Evolutionary conservation across 1,139 yeast species (phyloP).

Genomic region (Kazachstania sp.): DNA sequence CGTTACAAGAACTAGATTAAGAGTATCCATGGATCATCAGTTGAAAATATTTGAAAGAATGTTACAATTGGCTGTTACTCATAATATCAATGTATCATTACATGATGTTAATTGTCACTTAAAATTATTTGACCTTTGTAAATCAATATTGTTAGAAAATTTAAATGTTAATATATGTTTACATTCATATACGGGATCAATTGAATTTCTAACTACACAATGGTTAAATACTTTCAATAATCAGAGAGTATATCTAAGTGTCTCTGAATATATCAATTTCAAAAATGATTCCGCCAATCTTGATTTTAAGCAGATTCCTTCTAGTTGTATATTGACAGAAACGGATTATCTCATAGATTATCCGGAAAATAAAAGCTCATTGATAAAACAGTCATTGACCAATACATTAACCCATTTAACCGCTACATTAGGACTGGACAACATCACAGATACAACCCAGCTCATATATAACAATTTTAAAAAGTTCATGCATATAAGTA

Average conservation of each 20-base stretch:
- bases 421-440: not conserved
- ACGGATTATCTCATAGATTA: slow-evolving; percentile 38
- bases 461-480: slow-evolving; percentile 13
- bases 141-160: slow-evolving; percentile 15
- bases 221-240: slow-evolving; percentile 38
- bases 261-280: slow-evolving; percentile 52
- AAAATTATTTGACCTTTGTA: slow-evolving; percentile 41
- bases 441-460: slow-evolving; percentile 1
- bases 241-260: slow-evolving; percentile 41
- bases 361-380: not conserved
- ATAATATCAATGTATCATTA: slow-evolving; percentile 51
- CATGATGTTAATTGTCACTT: slow-evolving; percentile 84
- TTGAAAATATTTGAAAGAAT: slow-evolving; percentile 41
- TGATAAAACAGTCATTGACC: not conserved
- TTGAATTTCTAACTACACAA: slow-evolving; percentile 45
- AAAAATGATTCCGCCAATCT: slow-evolving; percentile 24
- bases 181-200: slow-evolving; percentile 83
- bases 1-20: slow-evolving; percentile 36
- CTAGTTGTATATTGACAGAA: slow-evolving; percentile 40
- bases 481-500: slow-evolving; percentile 8
- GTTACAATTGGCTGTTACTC: slow-evolving; percentile 44
- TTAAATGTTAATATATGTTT: slow-evolving; percentile 40
- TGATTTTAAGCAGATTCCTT: slow-evolving; percentile 28
- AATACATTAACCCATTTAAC: slow-evolving; percentile 4
- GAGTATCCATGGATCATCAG: slow-evolving; percentile 63